Base-by-base conservation (phyloP, 1,284 basidiomycete species). In the Cutaneotrichosporon cutaneum region DNA sequence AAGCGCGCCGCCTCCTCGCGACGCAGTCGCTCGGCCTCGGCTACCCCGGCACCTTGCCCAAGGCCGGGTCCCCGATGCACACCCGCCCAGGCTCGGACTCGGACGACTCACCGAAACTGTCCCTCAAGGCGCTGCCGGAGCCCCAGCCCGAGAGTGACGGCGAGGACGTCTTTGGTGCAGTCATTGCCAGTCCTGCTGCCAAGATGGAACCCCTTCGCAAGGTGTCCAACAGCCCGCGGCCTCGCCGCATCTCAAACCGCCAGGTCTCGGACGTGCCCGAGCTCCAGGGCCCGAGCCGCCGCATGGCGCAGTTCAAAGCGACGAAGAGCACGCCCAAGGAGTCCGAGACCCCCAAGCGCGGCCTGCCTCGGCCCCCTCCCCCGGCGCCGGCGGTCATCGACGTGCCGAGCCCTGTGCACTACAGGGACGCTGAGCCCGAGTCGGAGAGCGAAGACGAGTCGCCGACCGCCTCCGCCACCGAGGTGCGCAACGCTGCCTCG, bases 1-100 rank as follows among this genome's bases (percentile, higher is more conserved):
- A 73, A 21, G 77, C 76, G 22, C 76, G 75, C 16, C 65, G 78
- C n/a, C 60, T 72, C 44, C 60, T 80, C 13, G 78, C 78, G 2
- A 78, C 76, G 4, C 74, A 77, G 61, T 63, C 62, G 22, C 63
- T 80, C 4, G 78, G 78, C 21, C 63, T 78, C n/a, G 78, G 78
- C 8, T 66, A 64, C 61, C 71, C 71, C 11, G 58, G 64, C 7
- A 30, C 59, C 16, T 48, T 54, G 1, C 53, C 59, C 18, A 50
- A 51, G 33, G 45, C 45, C 18, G 56, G 56, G 5, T 44, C 56
- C 9, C 56, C 47, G 1, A 18, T 42, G 6, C 47, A 24, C 7
- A 6, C 11, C 4, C 33, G 33, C n/a, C 33, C 47, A 13, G 45
- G 33, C 32, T 47, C 55, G 11, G 55, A 58, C 56, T 58, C 47